Conservation (phyloP, 2,329 filamentous ascomycete species). For the Pseudophaeomoniella oleicola region DNA sequence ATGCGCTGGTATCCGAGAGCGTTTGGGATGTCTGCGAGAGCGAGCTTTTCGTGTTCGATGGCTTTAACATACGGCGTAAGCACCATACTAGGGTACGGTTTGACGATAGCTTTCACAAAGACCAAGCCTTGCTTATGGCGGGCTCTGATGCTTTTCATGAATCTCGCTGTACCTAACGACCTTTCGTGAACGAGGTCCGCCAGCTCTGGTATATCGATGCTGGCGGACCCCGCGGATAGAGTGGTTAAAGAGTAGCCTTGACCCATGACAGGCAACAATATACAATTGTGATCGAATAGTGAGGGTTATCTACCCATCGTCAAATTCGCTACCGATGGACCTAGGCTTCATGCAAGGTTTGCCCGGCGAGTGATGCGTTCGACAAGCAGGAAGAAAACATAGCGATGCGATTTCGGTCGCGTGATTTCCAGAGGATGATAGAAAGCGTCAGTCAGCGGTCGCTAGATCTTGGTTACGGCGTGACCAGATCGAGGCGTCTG, state of each 20-base stretch:
- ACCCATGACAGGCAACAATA: conserved; percentile 52
- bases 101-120: conserved; percentile 87
- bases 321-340: too few relatives aligned
- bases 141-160: conserved; percentile 92
- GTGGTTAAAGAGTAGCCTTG: conserved; percentile 92
- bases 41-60: conserved; percentile 67
- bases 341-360: too few relatives aligned
- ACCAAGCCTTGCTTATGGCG: conserved; percentile 81
- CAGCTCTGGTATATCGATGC: conserved; percentile 87
- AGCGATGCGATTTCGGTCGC: too few relatives aligned
- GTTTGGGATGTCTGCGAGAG: conserved; percentile 74
- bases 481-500: too few relatives aligned
- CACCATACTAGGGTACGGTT: conserved; percentile 71
- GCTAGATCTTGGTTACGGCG: too few relatives aligned
- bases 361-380: too few relatives aligned
- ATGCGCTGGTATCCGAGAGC: conserved; percentile 80
- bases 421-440: too few relatives aligned
- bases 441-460: too few relatives aligned
- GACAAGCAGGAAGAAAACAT: too few relatives aligned
- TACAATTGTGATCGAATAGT: too few relatives aligned
- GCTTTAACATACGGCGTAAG: conserved; percentile 64
- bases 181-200: conserved; percentile 84
- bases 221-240: conserved; percentile 77
- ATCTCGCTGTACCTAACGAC: conserved; percentile 77
- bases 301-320: too few relatives aligned